phyloP scores from a whole-genome alignment of 1,284 basidiomycete species.

The Ustilago nuda region DNA sequence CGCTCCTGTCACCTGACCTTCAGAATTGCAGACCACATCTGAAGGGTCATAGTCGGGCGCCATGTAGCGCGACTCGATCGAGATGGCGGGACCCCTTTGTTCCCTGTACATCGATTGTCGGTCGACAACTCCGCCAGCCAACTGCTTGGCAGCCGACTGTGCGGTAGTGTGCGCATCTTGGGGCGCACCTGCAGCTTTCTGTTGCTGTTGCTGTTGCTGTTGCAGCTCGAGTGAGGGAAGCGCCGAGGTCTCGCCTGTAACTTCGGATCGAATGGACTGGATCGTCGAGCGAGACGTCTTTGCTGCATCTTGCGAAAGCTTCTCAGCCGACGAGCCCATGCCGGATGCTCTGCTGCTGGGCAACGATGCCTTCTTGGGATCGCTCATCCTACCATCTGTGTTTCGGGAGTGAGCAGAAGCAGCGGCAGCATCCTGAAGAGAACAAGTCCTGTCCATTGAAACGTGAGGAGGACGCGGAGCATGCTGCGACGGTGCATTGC shows the following conservation, averaged over 20 bases:
- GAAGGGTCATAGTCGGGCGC: constrained; percentile 72
- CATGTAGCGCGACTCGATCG: constrained; percentile 47
- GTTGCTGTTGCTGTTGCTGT: constrained; percentile 3
- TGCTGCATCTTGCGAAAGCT: constrained; percentile 35
- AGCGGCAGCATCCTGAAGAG: constrained; percentile 16
- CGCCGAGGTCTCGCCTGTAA: constrained; percentile 57
- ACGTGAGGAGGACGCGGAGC: constrained; percentile 2
- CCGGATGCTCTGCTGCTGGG: constrained; percentile 33
- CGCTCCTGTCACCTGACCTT: constrained; percentile 89
- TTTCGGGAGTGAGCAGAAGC: constrained; percentile 5
- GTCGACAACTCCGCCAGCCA: constrained; percentile 32
- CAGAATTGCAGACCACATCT: constrained; percentile 89
- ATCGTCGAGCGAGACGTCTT: constrained; percentile 50
- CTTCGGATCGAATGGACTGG: constrained; percentile 48
- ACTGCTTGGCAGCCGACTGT: constrained; percentile 37
- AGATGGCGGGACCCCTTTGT: constrained; percentile 24
- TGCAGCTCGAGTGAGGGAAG: constrained; percentile 56
- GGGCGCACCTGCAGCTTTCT: not conserved
- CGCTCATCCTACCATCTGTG: constrained; percentile 1
- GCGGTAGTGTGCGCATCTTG: constrained; percentile 44
- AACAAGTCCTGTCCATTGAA: constrained; percentile 24
- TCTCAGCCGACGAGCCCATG: constrained; percentile 40
- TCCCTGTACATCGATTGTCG: constrained; percentile 46
- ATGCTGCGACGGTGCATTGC: constrained; percentile 14
- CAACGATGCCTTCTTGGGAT: constrained; percentile 16